These are phyloP conservation scores for Epichloe uncinata DNA, from an alignment of 2,329 filamentous ascomycete genomes.

Conservation along the genomic window DNA sequence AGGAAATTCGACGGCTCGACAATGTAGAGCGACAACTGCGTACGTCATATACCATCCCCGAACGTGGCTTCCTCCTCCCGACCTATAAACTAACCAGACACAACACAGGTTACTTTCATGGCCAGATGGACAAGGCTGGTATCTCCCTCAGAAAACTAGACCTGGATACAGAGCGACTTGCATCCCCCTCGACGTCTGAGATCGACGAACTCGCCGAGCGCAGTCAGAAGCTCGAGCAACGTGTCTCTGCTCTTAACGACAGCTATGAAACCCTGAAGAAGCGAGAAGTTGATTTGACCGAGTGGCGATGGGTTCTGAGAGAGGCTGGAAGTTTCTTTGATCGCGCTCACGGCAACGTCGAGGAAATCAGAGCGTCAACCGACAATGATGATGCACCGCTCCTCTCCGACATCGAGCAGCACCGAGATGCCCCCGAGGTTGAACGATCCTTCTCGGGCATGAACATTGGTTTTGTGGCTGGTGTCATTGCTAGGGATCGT, in stretches of 20 bases:
- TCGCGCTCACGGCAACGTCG: slow-evolving; percentile 86
- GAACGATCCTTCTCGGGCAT: slow-evolving; percentile 89
- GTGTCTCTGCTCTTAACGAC: slow-evolving; percentile 83
- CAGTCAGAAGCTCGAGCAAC: slow-evolving; percentile 82
- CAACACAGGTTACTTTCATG: slow-evolving; percentile 75
- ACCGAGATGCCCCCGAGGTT: slow-evolving; percentile 52
- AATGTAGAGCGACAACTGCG: slow-evolving; percentile 96
- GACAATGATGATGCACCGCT: slow-evolving; percentile 89
- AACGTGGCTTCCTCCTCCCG: slow-evolving; percentile 2
- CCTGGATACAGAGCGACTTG: slow-evolving; percentile 76
- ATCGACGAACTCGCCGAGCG: slow-evolving; percentile 93
- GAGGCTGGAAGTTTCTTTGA: slow-evolving; percentile 98
- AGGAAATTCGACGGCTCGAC: slow-evolving; percentile 92
- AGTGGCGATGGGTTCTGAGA: slow-evolving; percentile 95
- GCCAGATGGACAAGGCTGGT: slow-evolving; percentile 86
- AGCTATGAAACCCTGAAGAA: slow-evolving; percentile 98
- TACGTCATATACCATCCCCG: slow-evolving; percentile 34
- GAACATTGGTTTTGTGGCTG: slow-evolving; percentile 97
- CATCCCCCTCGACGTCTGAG: slow-evolving; percentile 79
- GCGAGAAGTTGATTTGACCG: slow-evolving; percentile 87
- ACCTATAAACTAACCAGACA: slow-evolving; percentile 16
- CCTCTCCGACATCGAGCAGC: slow-evolving; percentile 83
- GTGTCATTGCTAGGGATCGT: slow-evolving; percentile 85
- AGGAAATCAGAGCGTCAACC: slow-evolving; percentile 85
- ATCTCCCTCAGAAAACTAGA: slow-evolving; percentile 83